Evolutionary conservation across 2,329 filamentous ascomycete genomes (phyloP), one percentile per base, ranked within the genome.

Genomic region (Penicillium corylophilum): DNA sequence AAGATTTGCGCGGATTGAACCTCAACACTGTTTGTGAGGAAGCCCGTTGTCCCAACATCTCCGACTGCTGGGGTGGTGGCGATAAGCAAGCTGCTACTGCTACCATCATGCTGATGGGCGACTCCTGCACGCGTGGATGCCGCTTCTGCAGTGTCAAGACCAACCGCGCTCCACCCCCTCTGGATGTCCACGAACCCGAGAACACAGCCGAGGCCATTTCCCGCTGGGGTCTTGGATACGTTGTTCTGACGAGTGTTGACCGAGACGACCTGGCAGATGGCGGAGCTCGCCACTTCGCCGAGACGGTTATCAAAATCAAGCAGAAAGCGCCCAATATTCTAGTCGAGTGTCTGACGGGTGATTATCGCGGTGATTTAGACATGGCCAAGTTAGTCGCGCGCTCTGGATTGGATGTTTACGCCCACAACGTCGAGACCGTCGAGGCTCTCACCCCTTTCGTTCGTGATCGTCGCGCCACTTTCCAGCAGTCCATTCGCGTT

Each of bases 51-150:
- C 94, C 94, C 55, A 99, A 99, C 74, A 96, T 99, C 55, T 91
- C 88, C 57, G 93, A 97, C 71, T 99, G 94, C 78, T 99, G 94
- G 94, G 94, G 94, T 55, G 94, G 94, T 29, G 85, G 81, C 68
- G 84, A 88, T 71, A 96, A 96, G 77, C 87, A 85, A 60, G 87
- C 90, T 23, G 94, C 94, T 4, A 99, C 94, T 28, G 94, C 94
- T 2, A 99, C 94, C 10, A 97, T 99, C 73, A 99, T 99, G 94
- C 78, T 99, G 43, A 97, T 97, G 92, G 94, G 94, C 59, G 94
- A 99, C 72, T 97, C 93, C 8, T 99, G 94, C 74, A 99, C 94
- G 16, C 83, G 94, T 54, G 94, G 93, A 16, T 99, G 94, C 74
- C 85, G 94, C 47, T 99, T 99, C 79, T 99, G 94, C 81, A 90